phyloP scores from a whole-genome alignment of 169 alveolate genomes.

The Theileria orientalis region DNA sequence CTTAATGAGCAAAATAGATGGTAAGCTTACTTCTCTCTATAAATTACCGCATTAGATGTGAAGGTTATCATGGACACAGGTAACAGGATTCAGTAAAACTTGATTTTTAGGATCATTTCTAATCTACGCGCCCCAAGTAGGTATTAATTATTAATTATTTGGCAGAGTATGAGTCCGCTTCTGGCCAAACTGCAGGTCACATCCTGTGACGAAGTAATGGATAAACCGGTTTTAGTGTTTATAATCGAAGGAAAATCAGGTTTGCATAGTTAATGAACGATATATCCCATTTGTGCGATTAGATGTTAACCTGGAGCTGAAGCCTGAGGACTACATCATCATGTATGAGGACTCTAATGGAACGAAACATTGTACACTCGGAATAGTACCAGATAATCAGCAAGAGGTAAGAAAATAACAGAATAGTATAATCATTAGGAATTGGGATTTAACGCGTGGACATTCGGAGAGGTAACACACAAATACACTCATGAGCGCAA shows the following conservation, averaged over 20 bases:
- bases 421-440: constrained; percentile 26
- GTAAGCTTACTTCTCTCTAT: neutral
- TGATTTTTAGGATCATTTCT: constrained; percentile 47
- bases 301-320: constrained; percentile 59
- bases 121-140: constrained; percentile 61
- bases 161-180: constrained; percentile 35
- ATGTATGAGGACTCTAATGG: constrained; percentile 50
- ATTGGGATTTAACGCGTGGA: constrained; percentile 59
- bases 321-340: constrained; percentile 75
- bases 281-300: neutral
- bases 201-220: constrained; percentile 24
- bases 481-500: neutral
- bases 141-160: neutral
- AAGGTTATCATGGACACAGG: constrained; percentile 63
- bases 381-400: constrained; percentile 72
- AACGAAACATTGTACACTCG: constrained; percentile 62
- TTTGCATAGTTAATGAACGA: constrained; percentile 5
- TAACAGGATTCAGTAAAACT: neutral
- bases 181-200: constrained; percentile 13
- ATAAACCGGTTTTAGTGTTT: constrained; percentile 33
- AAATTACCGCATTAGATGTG: constrained; percentile 2
- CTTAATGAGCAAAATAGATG: constrained; percentile 2
- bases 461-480: constrained; percentile 59
- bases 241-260: constrained; percentile 22
- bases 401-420: constrained; percentile 44